Evolutionary conservation across 306 rosid species (phyloP).

Genomic region (Corylus americana): DNA sequence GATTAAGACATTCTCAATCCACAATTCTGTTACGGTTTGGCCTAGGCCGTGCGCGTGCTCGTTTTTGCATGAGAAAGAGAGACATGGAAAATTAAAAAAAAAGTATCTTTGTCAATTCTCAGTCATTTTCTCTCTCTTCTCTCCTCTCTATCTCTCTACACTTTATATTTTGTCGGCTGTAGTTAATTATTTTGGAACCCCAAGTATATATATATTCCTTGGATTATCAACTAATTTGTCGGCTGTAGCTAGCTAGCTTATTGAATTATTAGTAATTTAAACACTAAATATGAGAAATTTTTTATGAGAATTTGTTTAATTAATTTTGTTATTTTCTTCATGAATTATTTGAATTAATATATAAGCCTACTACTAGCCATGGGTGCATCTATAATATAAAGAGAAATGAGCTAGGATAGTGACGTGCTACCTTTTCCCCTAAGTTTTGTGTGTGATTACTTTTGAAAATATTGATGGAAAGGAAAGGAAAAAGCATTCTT

Average conservation of each 20-base stretch:
- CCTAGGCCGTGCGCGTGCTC: constrained; percentile 30
- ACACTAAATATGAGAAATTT: too few species aligned
- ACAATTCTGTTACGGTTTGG: not conserved
- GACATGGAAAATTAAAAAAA: constrained; percentile 11
- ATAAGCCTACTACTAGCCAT: too few species aligned
- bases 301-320: not conserved
- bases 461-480: constrained; percentile 5
- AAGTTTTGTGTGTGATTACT: not conserved
- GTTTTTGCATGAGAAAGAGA: constrained; percentile 31
- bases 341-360: not conserved
- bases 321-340: not conserved
- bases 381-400: not conserved
- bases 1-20: constrained; percentile 11
- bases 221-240: too few species aligned
- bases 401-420: not conserved
- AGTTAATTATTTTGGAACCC: too few species aligned
- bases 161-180: too few species aligned
- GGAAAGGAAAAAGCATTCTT: constrained; percentile 20
- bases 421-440: not conserved
- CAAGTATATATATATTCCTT: too few species aligned
- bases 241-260: too few species aligned
- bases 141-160: not conserved
- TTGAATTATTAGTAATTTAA: too few species aligned
- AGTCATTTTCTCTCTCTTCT: not conserved
- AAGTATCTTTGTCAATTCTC: constrained; percentile 22